Evolutionary conservation across 140 eudicot genomes (phyloP).

Genomic region (Erigeron philadelphicus): DNA sequence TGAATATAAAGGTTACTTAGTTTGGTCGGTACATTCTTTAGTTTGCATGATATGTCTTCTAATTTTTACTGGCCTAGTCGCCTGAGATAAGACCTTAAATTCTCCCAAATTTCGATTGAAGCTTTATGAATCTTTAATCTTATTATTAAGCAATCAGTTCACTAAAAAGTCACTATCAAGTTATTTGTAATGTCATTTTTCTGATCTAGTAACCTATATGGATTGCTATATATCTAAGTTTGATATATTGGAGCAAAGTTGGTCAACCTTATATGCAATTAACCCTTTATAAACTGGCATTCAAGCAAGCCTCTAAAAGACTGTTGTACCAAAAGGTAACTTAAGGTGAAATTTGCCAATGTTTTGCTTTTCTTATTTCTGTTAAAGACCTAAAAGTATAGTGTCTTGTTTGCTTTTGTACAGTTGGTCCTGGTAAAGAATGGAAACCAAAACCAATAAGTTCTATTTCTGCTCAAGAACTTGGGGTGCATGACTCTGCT

Average conservation of each 20-base stretch:
- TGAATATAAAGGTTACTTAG: background rate
- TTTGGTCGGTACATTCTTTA: background rate
- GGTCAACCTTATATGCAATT: background rate
- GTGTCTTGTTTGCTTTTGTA: constrained; percentile 1
- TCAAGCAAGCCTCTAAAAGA: background rate
- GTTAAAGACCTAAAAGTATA: background rate
- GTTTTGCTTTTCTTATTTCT: background rate
- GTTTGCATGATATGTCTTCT: background rate
- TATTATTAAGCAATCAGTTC: background rate
- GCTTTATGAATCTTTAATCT: background rate
- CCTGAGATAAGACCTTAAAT: background rate
- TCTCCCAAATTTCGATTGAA: background rate
- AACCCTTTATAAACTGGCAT: background rate
- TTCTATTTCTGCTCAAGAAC: constrained; percentile 37
- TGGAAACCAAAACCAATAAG: constrained; percentile 84
- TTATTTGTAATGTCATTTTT: background rate
- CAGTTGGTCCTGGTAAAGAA: constrained; percentile 65
- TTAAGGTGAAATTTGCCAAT: constrained; percentile 12
- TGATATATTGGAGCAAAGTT: background rate
- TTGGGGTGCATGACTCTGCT: constrained; percentile 11
- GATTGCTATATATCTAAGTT: background rate
- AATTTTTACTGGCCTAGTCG: background rate
- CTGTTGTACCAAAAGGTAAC: background rate
- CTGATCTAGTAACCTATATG: background rate
- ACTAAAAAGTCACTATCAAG: background rate